Evolutionary conservation across 768 basidiomycete species (phyloP).

Genomic region (Hypholoma sublateritium): DNA sequence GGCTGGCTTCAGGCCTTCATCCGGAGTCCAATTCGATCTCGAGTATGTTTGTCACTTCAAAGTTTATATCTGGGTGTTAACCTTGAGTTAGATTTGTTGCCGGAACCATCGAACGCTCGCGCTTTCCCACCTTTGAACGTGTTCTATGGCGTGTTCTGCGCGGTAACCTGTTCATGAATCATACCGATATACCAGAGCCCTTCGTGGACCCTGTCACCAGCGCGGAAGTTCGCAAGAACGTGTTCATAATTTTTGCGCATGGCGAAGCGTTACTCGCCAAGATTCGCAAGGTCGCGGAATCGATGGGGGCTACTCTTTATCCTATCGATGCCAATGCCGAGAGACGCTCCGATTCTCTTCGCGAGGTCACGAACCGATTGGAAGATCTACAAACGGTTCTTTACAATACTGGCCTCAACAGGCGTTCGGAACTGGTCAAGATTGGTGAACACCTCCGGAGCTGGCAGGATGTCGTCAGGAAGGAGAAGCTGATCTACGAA

Average conservation of each 20-base stretch:
- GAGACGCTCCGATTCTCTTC: slow-evolving; percentile 86
- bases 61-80: slow-evolving; percentile 5
- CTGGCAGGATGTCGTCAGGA: slow-evolving; percentile 93
- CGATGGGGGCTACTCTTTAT: slow-evolving; percentile 97
- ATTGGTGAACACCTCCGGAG: slow-evolving; percentile 83
- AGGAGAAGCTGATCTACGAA: slow-evolving; percentile 96
- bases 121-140: slow-evolving; percentile 92
- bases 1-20: slow-evolving; percentile 46
- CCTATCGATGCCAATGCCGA: slow-evolving; percentile 94
- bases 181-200: slow-evolving; percentile 90
- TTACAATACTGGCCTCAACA: slow-evolving; percentile 83
- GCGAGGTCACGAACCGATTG: slow-evolving; percentile 83
- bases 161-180: slow-evolving; percentile 99
- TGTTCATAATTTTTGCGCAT: slow-evolving; percentile 99
- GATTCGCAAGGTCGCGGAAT: slow-evolving; percentile 97
- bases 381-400: slow-evolving; percentile 90
- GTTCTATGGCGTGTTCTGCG: slow-evolving; percentile 97
- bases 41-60: slow-evolving; percentile 54
- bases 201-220: slow-evolving; percentile 88
- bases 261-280: slow-evolving; percentile 90
- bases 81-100: slow-evolving; percentile 75
- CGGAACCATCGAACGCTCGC: slow-evolving; percentile 91
- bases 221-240: slow-evolving; percentile 90
- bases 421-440: slow-evolving; percentile 78
- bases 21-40: slow-evolving; percentile 73